Evolutionary conservation across 2,329 filamentous ascomycete genomes (phyloP).

Genomic region (Aspergillus floridensis): DNA sequence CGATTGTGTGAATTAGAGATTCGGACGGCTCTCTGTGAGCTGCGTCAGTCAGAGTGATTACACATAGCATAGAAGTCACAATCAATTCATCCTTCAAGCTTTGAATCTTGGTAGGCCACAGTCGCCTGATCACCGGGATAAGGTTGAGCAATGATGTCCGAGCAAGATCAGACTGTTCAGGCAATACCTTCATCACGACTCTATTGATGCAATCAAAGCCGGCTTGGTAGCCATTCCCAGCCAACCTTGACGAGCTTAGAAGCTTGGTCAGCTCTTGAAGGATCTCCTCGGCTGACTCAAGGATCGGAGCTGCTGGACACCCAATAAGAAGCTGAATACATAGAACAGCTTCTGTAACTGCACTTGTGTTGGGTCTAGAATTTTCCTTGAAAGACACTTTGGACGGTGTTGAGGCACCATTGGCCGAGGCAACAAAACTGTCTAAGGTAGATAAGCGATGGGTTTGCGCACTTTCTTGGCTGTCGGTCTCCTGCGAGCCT

Average conservation of each 20-base stretch:
- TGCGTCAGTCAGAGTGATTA: constrained; percentile 56
- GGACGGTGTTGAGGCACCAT: constrained; percentile 31
- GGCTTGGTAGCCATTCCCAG: constrained; percentile 65
- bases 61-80: constrained; percentile 65
- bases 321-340: constrained; percentile 65
- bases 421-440: constrained; percentile 23
- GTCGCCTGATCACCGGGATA: constrained; percentile 67
- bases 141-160: constrained; percentile 59
- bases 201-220: constrained; percentile 75
- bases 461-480: constrained; percentile 30
- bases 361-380: constrained; percentile 31
- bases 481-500: constrained; percentile 23
- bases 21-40: constrained; percentile 33
- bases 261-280: constrained; percentile 58
- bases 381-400: constrained; percentile 29
- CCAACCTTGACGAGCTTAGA: constrained; percentile 58
- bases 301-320: constrained; percentile 66
- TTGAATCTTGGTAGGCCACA: constrained; percentile 72
- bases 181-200: constrained; percentile 63
- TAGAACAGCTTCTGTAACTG: constrained; percentile 58
- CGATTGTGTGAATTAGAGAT: constrained; percentile 50
- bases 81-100: constrained; percentile 75
- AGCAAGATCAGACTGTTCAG: constrained; percentile 66
- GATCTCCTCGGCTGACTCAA: constrained; percentile 56
- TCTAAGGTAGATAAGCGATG: constrained; percentile 28